A percentile compares a stretch with the other conserved stretches of the same genome.
These are phyloP conservation scores for Ogataea corticis DNA, from an alignment of 805 yeast species.

Conservation along the genomic window DNA sequence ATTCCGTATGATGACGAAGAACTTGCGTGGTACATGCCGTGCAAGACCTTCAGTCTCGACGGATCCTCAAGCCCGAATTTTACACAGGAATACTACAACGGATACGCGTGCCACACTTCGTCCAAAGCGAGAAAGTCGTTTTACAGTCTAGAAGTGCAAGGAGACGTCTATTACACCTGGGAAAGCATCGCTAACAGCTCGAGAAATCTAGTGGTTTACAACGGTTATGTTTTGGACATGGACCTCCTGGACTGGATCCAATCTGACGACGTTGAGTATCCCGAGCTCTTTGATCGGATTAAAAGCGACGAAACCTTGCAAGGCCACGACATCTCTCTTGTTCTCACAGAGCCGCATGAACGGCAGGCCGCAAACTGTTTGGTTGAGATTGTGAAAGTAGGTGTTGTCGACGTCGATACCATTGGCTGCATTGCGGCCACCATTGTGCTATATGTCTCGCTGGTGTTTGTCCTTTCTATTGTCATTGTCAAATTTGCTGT, in stretches of 20 bases:
- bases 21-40: constrained; percentile 96
- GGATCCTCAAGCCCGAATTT: constrained; percentile 70
- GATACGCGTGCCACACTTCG: constrained; percentile 92
- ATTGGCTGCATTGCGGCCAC: constrained; percentile 93
- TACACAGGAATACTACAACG: constrained; percentile 64
- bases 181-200: constrained; percentile 69
- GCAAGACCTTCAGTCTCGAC: constrained; percentile 67
- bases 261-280: constrained; percentile 67
- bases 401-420: constrained; percentile 83
- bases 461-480: constrained; percentile 81
- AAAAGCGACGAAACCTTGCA: constrained; percentile 51
- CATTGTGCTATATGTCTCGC: constrained; percentile 76
- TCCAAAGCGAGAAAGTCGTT: constrained; percentile 65
- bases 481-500: constrained; percentile 75
- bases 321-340: constrained; percentile 82
- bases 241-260: constrained; percentile 75
- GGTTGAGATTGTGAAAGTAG: constrained; percentile 83
- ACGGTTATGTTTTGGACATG: constrained; percentile 86
- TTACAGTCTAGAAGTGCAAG: constrained; percentile 57
- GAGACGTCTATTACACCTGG: constrained; percentile 89
- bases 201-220: constrained; percentile 81
- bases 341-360: constrained; percentile 64
- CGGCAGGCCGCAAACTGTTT: constrained; percentile 79
- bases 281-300: constrained; percentile 66
- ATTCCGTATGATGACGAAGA: constrained; percentile 67